phyloP scores from a whole-genome alignment of 768 basidiomycete genomes.

The Pisolithus microcarpus region DNA sequence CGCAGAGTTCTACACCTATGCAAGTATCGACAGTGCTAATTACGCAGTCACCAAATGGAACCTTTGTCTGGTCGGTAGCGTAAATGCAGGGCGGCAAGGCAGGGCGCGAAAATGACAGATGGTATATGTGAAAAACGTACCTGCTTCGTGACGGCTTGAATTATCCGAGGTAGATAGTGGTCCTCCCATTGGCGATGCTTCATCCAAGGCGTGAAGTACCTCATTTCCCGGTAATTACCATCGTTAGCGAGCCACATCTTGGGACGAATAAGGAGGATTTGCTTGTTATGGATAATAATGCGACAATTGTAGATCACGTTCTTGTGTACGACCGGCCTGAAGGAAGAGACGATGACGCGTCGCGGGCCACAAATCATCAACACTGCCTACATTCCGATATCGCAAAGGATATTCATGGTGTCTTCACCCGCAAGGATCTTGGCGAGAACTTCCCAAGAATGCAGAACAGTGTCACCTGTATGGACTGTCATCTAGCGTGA shows the following conservation, averaged over 20 bases:
- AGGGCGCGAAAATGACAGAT: background rate
- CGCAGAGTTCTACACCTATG: constrained; percentile 94
- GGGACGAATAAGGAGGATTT: constrained; percentile 91
- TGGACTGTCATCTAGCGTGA: background rate
- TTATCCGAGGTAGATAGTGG: constrained; percentile 84
- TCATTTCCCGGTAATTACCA: constrained; percentile 87
- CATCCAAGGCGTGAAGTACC: constrained; percentile 93
- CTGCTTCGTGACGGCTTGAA: constrained; percentile 84
- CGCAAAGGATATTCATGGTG: constrained; percentile 82
- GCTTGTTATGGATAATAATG: constrained; percentile 75
- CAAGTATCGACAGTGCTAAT: constrained; percentile 92
- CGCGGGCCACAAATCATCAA: too few relatives aligned
- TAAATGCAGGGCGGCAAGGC: background rate
- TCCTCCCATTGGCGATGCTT: constrained; percentile 89
- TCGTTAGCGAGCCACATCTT: constrained; percentile 99
- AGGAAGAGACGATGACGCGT: background rate
- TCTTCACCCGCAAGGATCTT: constrained; percentile 79
- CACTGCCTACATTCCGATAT: constrained; percentile 82
- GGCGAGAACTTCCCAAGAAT: constrained; percentile 97
- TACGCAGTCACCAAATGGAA: constrained; percentile 94
- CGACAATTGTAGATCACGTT: constrained; percentile 98
- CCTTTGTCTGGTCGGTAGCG: constrained; percentile 53
- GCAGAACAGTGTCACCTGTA: constrained; percentile 88
- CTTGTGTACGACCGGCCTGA: constrained; percentile 95
- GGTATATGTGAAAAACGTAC: constrained; percentile 31